phyloP scores from a whole-genome alignment of 2,329 filamentous ascomycete species.

The Beauveria caledonica region DNA sequence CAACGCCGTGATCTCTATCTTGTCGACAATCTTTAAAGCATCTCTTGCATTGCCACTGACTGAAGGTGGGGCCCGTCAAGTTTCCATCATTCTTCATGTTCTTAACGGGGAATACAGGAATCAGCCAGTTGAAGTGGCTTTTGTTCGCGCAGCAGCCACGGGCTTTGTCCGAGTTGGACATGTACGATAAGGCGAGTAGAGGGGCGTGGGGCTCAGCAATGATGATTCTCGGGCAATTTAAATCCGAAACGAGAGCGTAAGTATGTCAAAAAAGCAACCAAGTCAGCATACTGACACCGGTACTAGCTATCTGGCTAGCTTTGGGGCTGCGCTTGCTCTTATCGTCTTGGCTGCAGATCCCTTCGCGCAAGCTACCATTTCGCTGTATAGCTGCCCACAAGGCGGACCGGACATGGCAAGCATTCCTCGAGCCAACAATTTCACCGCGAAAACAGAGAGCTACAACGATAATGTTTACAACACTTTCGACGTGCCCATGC shows the following conservation, averaged over 20 bases:
- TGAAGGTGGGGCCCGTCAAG: not conserved
- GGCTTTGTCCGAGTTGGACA: not conserved
- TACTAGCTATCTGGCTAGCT: conserved; percentile 2
- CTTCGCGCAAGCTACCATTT: conserved; percentile 5
- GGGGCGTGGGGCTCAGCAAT: not conserved
- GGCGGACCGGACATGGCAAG: not conserved
- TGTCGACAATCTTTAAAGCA: conserved; percentile 1
- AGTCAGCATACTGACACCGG: not conserved
- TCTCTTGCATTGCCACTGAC: conserved; percentile 1
- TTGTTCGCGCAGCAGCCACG: not conserved
- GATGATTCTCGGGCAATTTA: conserved; percentile 2
- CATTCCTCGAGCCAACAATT: conserved; percentile 4
- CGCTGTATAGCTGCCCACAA: not conserved
- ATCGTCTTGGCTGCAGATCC: not conserved
- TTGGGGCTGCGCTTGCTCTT: not conserved
- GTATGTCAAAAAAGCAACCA: not conserved
- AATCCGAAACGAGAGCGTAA: not conserved
- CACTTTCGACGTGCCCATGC: not conserved
- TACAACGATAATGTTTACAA: not conserved
- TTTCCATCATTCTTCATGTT: not conserved
- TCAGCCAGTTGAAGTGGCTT: conserved; percentile 7
- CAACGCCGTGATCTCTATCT: not conserved
- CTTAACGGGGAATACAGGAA: not conserved
- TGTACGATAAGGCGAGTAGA: conserved; percentile 2
- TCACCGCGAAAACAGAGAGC: not conserved